A percentile compares a stretch with the other conserved stretches of the same genome.
phyloP scores from a whole-genome alignment of 2,329 filamentous ascomycete species.

The Arthroderma uncinatum region DNA sequence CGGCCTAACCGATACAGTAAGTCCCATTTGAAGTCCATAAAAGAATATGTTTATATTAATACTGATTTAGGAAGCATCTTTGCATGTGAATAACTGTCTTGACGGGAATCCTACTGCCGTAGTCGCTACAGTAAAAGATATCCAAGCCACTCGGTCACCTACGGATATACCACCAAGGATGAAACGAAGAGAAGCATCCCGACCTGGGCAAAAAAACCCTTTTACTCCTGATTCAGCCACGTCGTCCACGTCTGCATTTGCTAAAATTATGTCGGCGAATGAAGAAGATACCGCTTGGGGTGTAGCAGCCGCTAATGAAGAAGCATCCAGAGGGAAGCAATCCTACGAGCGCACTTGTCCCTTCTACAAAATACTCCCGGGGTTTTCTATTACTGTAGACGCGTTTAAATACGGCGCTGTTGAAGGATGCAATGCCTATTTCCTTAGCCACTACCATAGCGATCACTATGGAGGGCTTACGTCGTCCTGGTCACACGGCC shows the following conservation, averaged over 20 bases:
- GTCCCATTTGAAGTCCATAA: conserved; percentile 12
- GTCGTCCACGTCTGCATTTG: conserved; percentile 61
- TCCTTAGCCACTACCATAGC: conserved; percentile 94
- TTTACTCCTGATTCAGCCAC: conserved; percentile 44
- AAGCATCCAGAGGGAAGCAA: conserved; percentile 67
- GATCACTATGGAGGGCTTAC: conserved; percentile 93
- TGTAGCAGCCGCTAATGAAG: conserved; percentile 67
- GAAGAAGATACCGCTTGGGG: conserved; percentile 87
- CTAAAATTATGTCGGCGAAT: conserved; percentile 83
- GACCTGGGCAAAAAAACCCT: conserved; percentile 71
- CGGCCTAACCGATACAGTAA: conserved; percentile 41
- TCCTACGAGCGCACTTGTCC: conserved; percentile 85
- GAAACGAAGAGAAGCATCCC: conserved; percentile 57
- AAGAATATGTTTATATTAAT: conserved; percentile 7
- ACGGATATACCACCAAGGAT: conserved; percentile 42
- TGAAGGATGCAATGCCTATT: conserved; percentile 84
- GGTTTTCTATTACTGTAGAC: conserved; percentile 85
- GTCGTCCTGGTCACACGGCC: conserved; percentile 78
- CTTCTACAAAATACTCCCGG: conserved; percentile 96
- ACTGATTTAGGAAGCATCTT: conserved; percentile 53
- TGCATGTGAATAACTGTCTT: conserved; percentile 87
- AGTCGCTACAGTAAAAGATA: conserved; percentile 4
- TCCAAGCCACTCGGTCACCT: conserved; percentile 19
- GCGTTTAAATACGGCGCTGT: conserved; percentile 93
- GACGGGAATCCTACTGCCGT: conserved; percentile 58